These are phyloP conservation scores for Trifolium fragiferum DNA, from an alignment of 306 rosid genomes.

Conservation along the genomic window DNA sequence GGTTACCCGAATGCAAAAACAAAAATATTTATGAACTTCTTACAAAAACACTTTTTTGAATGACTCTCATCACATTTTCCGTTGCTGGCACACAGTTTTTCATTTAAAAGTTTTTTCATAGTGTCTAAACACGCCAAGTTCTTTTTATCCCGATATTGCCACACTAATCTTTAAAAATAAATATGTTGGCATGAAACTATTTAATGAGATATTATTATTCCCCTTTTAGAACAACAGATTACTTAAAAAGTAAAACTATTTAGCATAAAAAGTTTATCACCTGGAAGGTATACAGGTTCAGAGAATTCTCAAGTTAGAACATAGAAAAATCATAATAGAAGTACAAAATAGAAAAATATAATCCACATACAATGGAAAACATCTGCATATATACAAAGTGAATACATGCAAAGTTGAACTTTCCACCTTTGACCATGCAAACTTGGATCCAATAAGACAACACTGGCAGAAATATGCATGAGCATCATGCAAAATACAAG, in stretches of 20 bases:
- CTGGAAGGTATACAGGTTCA: slow-evolving; percentile 10
- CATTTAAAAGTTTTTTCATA: neutral
- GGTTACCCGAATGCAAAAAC: slow-evolving; percentile 14
- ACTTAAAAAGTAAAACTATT: neutral
- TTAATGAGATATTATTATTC: neutral
- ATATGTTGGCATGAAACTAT: slow-evolving; percentile 3
- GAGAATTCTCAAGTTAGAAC: slow-evolving; percentile 16
- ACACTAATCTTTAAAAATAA: neutral
- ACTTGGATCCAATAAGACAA: slow-evolving; percentile 14
- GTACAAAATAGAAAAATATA: neutral
- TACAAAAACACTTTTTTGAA: neutral
- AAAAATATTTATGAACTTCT: neutral
- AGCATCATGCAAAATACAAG: slow-evolving; percentile 4
- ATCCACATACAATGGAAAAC: neutral
- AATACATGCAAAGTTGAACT: neutral
- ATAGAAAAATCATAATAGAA: neutral
- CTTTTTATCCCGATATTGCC: neutral
- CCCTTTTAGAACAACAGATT: neutral
- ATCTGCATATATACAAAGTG: neutral
- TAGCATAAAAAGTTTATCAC: neutral
- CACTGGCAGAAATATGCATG: slow-evolving; percentile 13
- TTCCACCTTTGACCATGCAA: neutral
- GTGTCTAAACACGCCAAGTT: slow-evolving; percentile 16
- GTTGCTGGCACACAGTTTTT: neutral
- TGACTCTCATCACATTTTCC: slow-evolving; percentile 7